These are phyloP conservation scores for Phoma sp. DNA, from an alignment of 2,329 filamentous ascomycete genomes.

Conservation along the genomic window DNA sequence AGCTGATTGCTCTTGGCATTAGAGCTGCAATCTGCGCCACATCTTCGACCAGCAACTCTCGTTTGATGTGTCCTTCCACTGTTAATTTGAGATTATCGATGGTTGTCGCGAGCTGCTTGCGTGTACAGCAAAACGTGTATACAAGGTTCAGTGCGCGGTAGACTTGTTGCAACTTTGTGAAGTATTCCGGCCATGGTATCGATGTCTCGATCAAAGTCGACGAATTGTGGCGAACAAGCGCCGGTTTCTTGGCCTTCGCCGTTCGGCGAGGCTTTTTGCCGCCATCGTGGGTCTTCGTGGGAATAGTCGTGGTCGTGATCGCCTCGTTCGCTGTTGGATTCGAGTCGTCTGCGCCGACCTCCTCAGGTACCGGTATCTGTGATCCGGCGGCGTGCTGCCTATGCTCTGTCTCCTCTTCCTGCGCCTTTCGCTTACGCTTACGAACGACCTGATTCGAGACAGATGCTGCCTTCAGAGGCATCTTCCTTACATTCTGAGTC, in stretches of 20 bases:
- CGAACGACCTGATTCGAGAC: conserved; percentile 53
- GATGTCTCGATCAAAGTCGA: conserved; percentile 59
- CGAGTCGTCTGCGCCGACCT: conserved; percentile 7
- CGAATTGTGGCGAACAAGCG: conserved; percentile 52
- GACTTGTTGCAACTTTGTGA: conserved; percentile 74
- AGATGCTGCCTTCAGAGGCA: conserved; percentile 49
- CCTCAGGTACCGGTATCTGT: conserved; percentile 5
- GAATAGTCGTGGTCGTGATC: conserved; percentile 53
- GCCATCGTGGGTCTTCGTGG: conserved; percentile 64
- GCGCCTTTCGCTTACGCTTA: conserved; percentile 51
- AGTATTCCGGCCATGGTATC: conserved; percentile 74
- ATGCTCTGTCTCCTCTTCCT: conserved; percentile 25
- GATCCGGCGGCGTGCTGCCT: conserved; percentile 20
- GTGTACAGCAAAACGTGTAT: conserved; percentile 91
- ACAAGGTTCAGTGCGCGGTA: conserved; percentile 89
- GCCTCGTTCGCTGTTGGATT: conserved; percentile 14
- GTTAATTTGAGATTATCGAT: conserved; percentile 85
- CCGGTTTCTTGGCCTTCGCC: conserved; percentile 48
- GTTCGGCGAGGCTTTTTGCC: conserved; percentile 58
- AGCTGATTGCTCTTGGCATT: conserved; percentile 78
- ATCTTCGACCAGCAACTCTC: conserved; percentile 73
- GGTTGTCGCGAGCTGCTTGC: conserved; percentile 90
- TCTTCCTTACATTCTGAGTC: conserved; percentile 3
- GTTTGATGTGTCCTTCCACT: conserved; percentile 82
- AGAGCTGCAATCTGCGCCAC: conserved; percentile 81